Evolutionary conservation across 495 filamentous ascomycete species (phyloP).

Genomic region (Xylaria acuta): DNA sequence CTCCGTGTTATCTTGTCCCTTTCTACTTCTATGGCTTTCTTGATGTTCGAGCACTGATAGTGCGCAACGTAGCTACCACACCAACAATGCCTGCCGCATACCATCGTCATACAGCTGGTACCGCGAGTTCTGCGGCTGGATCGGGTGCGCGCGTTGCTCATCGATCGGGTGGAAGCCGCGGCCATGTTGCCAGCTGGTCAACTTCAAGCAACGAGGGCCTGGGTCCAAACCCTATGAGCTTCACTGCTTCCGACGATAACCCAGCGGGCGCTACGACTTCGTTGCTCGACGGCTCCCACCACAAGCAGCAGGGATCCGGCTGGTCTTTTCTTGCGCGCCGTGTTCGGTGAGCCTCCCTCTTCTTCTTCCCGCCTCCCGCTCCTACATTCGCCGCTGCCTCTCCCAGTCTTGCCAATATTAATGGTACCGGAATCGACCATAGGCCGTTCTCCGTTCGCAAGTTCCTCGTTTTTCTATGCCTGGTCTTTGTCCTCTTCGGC

Average conservation of each 20-base stretch:
- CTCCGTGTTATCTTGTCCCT: not conserved
- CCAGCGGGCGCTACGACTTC: slow-evolving; percentile 18
- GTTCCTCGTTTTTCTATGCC: slow-evolving; percentile 25
- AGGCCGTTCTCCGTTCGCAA: slow-evolving; percentile 36
- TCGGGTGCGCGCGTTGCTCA: slow-evolving; percentile 20
- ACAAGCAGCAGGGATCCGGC: slow-evolving; percentile 11
- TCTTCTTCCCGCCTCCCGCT: slow-evolving; percentile 1
- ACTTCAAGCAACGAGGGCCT: slow-evolving; percentile 30
- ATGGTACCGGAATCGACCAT: slow-evolving; percentile 28
- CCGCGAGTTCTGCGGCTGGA: slow-evolving; percentile 13
- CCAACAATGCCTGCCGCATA: slow-evolving; percentile 30
- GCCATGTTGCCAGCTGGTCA: slow-evolving; percentile 31
- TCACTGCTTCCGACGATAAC: slow-evolving; percentile 19
- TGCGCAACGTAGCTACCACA: not conserved
- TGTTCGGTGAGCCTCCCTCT: slow-evolving; percentile 22
- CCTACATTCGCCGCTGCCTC: not conserved
- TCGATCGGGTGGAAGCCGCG: slow-evolving; percentile 19
- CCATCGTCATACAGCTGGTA: slow-evolving; percentile 27
- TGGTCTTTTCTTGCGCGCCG: slow-evolving; percentile 25
- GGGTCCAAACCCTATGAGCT: slow-evolving; percentile 15
- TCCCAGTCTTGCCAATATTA: slow-evolving; percentile 29
- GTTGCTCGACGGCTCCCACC: slow-evolving; percentile 17
- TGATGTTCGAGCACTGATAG: not conserved
- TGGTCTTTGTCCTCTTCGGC: slow-evolving; percentile 28
- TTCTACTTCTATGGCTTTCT: not conserved